Base-by-base conservation (phyloP, 2,329 filamentous ascomycete genomes). In the Ustulina deusta region DNA sequence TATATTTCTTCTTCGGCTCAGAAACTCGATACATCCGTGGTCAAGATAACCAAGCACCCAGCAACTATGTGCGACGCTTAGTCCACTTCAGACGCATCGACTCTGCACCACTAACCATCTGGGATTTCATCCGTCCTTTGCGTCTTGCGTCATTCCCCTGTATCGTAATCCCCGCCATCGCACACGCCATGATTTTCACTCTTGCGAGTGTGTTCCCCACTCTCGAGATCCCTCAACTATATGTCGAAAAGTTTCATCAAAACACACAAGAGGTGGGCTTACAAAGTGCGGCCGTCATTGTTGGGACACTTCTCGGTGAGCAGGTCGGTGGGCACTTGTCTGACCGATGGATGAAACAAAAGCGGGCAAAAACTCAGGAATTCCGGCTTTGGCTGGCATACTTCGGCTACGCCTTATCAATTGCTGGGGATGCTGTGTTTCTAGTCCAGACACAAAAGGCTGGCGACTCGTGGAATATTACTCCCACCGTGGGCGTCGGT, bases 321-420 rank as follows among this genome's bases (percentile, higher is more conserved):
- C 54, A 66, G 4, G 34, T 69, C 40, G 66, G 66, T 7, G 66
- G 66, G 27, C 57, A 57, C 32, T 61, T 44, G 44, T 64, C 60
- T 9, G 66, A 69, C 48, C 29, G 63, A 10, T 69, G 66, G 66
- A 69, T 69, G 66, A 62, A 29, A 42, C 63, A 58, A 38, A 57
- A 54, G 38, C 57, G 57, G 17, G 62, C 62, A 38, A 59, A 42
- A 2, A 44, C 57, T 20, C 48, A 46, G 6, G 66, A 69, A 54
- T 69, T 63, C 48, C 63, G 66, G 2, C 63, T 69, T 17, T 69
- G 66, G 66, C 55, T 69, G 5, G 44, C 58, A 15, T 66, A 66
- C 38, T 38, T 56, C 49, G 66, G 66, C 34, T 69, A 66, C 42
- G 60, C 56, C 5, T 27, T 69, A 25, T 48, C 58, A 3, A 63